These are phyloP conservation scores for Globisporangium nodosum DNA, from an alignment of 352 stramenopile species.

Conservation along the genomic window DNA sequence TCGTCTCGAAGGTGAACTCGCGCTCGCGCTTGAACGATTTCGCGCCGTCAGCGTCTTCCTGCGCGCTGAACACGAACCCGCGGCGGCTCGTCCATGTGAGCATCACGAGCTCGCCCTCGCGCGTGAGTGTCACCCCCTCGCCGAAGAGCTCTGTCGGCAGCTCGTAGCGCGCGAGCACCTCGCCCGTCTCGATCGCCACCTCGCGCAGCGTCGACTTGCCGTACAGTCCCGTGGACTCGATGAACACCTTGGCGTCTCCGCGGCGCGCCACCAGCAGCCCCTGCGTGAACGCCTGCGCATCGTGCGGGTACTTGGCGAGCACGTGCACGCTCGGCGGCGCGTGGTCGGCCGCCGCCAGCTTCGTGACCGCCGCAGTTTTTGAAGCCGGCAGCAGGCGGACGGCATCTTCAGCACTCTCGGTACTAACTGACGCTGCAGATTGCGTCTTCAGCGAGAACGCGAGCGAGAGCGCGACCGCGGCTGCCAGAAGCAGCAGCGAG, in stretches of 20 bases:
- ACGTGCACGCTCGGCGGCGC: conserved; percentile 31
- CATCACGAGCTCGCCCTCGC: conserved; percentile 74
- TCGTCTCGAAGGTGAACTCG: conserved; percentile 74
- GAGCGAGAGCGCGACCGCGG: conserved; percentile 9
- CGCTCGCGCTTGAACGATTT: conserved; percentile 27
- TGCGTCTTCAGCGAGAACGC: neutral
- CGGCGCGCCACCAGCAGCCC: conserved; percentile 60
- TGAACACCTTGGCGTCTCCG: conserved; percentile 69
- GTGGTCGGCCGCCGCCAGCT: no score
- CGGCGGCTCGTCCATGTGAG: conserved; percentile 89
- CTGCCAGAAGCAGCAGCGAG: conserved; percentile 17
- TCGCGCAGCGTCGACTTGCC: conserved; percentile 82
- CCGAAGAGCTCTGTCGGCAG: conserved; percentile 74
- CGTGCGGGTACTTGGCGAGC: conserved; percentile 73
- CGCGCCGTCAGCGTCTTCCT: conserved; percentile 19
- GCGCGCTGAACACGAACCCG: conserved; percentile 77
- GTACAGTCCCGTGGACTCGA: conserved; percentile 90
- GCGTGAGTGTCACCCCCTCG: conserved; percentile 86
- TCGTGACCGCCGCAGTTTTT: conserved; percentile 7
- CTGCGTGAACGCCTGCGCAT: conserved; percentile 82
- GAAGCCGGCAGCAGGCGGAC: conserved; percentile 9
- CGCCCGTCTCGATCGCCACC: conserved; percentile 82
- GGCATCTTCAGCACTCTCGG: neutral
- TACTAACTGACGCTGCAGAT: no score
- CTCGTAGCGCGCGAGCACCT: conserved; percentile 65